These are phyloP conservation scores for Amanita inopinata DNA, from an alignment of 768 basidiomycete genomes.

Conservation along the genomic window DNA sequence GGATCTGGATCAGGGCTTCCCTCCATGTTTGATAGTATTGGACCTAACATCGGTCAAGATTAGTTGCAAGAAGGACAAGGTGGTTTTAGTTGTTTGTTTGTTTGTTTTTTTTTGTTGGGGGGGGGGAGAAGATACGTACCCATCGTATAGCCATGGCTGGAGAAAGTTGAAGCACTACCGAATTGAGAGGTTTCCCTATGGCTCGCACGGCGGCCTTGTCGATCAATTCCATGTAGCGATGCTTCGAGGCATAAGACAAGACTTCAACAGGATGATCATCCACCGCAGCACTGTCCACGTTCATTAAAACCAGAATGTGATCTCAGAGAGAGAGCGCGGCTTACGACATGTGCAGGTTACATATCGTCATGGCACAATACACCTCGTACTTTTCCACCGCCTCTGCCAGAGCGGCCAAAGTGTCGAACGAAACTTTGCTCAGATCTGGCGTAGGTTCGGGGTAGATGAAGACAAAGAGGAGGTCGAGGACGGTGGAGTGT, in stretches of 20 bases:
- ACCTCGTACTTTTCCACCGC: constrained; percentile 19
- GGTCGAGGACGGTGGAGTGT: constrained; percentile 7
- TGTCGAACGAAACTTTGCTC: background rate
- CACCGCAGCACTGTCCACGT: background rate
- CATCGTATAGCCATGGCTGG: background rate
- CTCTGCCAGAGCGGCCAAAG: constrained; percentile 13
- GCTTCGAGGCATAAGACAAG: constrained; percentile 6
- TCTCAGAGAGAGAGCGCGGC: background rate
- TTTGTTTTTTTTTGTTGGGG: too few relatives aligned
- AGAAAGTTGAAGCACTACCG: background rate
- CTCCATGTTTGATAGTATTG: constrained; percentile 1
- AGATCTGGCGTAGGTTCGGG: constrained; percentile 12
- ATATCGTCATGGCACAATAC: constrained; percentile 17
- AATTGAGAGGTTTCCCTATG: background rate
- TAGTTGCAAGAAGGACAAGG: too few relatives aligned
- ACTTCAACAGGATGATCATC: constrained; percentile 7
- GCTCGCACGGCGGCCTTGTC: constrained; percentile 1
- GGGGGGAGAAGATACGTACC: background rate
- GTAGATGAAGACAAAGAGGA: constrained; percentile 14
- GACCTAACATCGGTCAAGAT: too few relatives aligned
- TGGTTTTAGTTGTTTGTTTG: too few relatives aligned
- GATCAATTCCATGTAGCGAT: constrained; percentile 4
- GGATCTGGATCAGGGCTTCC: background rate
- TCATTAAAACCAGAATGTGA: background rate
- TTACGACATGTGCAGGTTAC: constrained; percentile 13